Percentiles rank a stretch among this genome's conserved stretches.
These are phyloP conservation scores for Yamadazyma triangularis DNA, from an alignment of 1,139 yeast genomes.

Conservation along the genomic window DNA sequence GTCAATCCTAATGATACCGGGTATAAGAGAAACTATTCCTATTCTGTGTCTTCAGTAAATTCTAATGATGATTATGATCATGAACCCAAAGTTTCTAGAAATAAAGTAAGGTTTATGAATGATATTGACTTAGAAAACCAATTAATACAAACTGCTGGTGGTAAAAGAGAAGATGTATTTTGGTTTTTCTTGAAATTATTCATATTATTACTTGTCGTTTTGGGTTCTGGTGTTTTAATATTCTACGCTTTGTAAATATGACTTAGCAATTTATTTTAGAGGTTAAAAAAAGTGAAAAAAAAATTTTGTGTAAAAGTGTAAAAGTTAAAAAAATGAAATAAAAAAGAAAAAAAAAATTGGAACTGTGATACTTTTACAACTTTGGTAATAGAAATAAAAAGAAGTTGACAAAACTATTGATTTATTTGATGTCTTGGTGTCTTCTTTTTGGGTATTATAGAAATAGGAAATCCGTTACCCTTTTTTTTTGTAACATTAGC, in stretches of 20 bases:
- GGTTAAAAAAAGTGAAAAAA: too few species aligned
- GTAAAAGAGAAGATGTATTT: conserved; percentile 30
- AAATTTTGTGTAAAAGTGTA: too few species aligned
- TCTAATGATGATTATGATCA: conserved; percentile 8
- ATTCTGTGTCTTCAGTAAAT: conserved; percentile 14
- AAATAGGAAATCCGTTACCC: too few species aligned
- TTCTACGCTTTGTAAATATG: conserved; percentile 27
- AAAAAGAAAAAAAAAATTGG: conserved; percentile 6
- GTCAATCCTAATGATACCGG: conserved; percentile 5
- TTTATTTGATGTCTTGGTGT: too few species aligned
- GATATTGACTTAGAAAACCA: conserved; percentile 36
- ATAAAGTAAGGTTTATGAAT: conserved; percentile 15
- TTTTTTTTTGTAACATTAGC: too few species aligned
- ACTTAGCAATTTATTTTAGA: neutral
- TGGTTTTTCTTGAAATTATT: conserved; percentile 29
- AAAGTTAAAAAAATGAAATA: too few species aligned
- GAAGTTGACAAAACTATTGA: too few species aligned
- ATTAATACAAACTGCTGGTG: conserved; percentile 36
- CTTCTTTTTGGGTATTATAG: too few species aligned
- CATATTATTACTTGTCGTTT: conserved; percentile 25
- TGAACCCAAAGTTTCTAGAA: neutral
- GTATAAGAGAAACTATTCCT: conserved; percentile 14
- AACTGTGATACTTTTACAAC: neutral
- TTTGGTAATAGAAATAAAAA: too few species aligned
- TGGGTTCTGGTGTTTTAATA: conserved; percentile 34